Conservation (phyloP, 805 yeast species). For the Barnettozyma vustinii region DNA sequence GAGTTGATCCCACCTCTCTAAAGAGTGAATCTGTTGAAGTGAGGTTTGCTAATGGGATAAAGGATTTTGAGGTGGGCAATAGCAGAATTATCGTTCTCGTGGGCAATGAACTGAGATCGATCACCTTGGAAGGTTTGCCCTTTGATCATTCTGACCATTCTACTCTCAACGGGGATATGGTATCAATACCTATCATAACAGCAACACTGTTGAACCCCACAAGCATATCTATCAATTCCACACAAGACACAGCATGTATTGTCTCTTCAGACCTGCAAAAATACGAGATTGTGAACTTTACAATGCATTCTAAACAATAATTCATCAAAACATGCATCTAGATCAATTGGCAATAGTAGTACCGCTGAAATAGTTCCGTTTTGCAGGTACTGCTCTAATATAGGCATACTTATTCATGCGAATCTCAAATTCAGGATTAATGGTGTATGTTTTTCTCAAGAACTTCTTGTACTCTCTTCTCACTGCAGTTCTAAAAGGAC, state of each 20-base stretch:
- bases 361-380: slow-evolving; percentile 1
- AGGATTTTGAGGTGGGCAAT: slow-evolving; percentile 12
- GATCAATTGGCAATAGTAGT: neutral
- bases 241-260: slow-evolving; percentile 30
- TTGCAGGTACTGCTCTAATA: slow-evolving; percentile 7
- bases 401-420: slow-evolving; percentile 18
- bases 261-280: slow-evolving; percentile 29
- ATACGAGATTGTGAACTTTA: slow-evolving; percentile 2
- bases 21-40: neutral
- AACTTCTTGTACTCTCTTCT: slow-evolving; percentile 22
- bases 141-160: too few species aligned
- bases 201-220: slow-evolving; percentile 17
- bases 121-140: neutral
- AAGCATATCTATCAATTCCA: slow-evolving; percentile 26
- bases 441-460: slow-evolving; percentile 17
- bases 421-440: slow-evolving; percentile 14
- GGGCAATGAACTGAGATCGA: neutral
- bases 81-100: slow-evolving; percentile 11
- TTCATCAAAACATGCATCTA: neutral
- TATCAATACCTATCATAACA: slow-evolving; percentile 1
- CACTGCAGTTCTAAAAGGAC: neutral
- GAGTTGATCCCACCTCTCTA: slow-evolving; percentile 5
- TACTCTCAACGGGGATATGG: neutral
- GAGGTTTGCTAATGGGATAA: slow-evolving; percentile 5
- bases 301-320: neutral